Evolutionary conservation across 208 protist genomes (phyloP), one percentile per base, ranked within the genome.

Genomic region (Leishmania braziliensis): DNA sequence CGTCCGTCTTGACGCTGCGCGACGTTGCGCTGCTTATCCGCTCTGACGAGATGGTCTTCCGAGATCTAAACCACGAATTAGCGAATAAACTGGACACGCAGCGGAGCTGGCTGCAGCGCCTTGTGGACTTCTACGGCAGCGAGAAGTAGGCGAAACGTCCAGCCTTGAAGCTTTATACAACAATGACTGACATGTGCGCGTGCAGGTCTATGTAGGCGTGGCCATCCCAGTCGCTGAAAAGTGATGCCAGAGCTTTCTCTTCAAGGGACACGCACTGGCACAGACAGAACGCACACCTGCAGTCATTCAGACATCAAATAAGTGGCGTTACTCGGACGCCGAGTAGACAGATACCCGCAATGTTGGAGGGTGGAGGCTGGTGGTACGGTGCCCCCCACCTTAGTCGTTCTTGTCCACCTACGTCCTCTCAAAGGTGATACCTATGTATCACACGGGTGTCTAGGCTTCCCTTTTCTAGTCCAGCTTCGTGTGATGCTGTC

Each of bases 1-100:
- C 26, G 36, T 50, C 23, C 2, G 65, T 83, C 9, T 74, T 94
- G 50, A 93, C 91, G 39, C 82, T 96, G 50, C 90, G 93, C 39
- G 90, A 96, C 50, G 83, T 95, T 20, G 80, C 90, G 16, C 70
- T 96, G 76, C 79, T 96, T 18, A 90, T 96, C 26, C 90, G 93
- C 26, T 89, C 93, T 14, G 93, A 96, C 85, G 93, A 96, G 78
- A 96, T 94, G 90, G 78, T 90, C 46, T 95, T 86, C 71, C 86
- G 91, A 14, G 91, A 96, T 54, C 58, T 84, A 60, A 91, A 89
- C 51, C 93, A 96, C 77, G 60, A 75, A 20, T 83, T 88, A 65
- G 91, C 93, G 48, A 86, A 88, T 77, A 84, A 83, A 39, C 86
- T 96, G 18, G 88, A 94, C 70, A 71, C 71, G 16, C 72, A 80